Base-by-base conservation (phyloP, 208 protist species). In the Leishmania tarentolae region DNA sequence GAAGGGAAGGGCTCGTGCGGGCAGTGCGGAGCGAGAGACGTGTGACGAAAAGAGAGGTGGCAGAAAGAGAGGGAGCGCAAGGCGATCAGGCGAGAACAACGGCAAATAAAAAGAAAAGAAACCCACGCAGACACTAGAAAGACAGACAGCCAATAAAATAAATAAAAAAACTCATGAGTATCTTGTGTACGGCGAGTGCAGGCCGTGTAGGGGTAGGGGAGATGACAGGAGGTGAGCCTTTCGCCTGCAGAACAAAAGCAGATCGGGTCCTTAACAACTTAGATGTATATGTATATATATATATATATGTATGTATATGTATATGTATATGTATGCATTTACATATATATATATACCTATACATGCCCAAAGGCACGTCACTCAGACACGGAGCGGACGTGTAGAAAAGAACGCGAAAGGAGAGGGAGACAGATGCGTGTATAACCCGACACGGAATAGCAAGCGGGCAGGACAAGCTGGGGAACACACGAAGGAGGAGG, bases 311-410 rank as follows among this genome's bases (percentile, higher is more conserved):
- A n/a, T 78, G 75, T 74, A 65, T 47, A 83, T 65, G 19, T 31
- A 66, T 52, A 42, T 50, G 78, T 47, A 72, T 46, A 61, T 13
- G 72, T n/a, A 52, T 40, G 75, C 44, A 76, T 37, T 73, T 28
- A 80, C 68, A 68, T 80, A 61, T 31, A 44, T 46, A 82, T 17
- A 53, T 24, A 80, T 46, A 75, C n/a, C 37, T 24, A 80, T 46
- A 75, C n/a, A 75, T n/a, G 42, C 65, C 75, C 40, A 81, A 52
- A 44, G 7, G 37, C 65, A 44, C 28, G 57, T 63, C 57, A 35
- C 57, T 63, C 57, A 31, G 28, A 63, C 57, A 63, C 13, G 28
- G n/a, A 31, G n/a, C 28, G 57, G 8, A 19, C 57, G 19, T 37
- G 65, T 5, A 46, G 44, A 11, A 15, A 37, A 17, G 17, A 71